Conservation (phyloP, 2,329 filamentous ascomycete genomes). For the Epichloe uncinata region DNA sequence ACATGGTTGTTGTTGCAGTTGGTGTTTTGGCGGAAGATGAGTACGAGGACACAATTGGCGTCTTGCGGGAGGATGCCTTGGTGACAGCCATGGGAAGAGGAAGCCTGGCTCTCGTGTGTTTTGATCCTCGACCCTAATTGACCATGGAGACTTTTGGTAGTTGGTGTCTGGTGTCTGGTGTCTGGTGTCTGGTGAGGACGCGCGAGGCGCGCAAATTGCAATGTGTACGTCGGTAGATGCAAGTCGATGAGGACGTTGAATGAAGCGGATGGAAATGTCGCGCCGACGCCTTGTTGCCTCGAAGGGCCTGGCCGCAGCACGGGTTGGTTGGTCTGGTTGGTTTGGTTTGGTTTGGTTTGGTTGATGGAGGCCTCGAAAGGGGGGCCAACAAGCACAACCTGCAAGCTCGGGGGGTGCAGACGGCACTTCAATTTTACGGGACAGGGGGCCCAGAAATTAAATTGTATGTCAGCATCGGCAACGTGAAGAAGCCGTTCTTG, state of each 20-base stretch:
- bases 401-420: too few relatives aligned
- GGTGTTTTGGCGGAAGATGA: constrained; percentile 1
- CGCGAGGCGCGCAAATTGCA: background rate
- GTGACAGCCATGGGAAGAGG: background rate
- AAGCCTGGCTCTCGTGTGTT: background rate
- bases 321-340: too few relatives aligned
- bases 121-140: background rate
- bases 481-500: too few relatives aligned
- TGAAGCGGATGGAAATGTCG: background rate
- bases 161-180: too few relatives aligned
- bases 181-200: background rate
- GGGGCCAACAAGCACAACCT: background rate
- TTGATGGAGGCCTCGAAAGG: background rate
- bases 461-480: too few relatives aligned
- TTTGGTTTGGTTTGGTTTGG: too few relatives aligned
- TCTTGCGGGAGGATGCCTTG: background rate
- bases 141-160: too few relatives aligned
- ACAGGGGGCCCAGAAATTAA: too few relatives aligned
- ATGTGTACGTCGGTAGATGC: background rate
- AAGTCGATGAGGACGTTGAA: background rate
- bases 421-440: too few relatives aligned
- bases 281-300: too few relatives aligned
- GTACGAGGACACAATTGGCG: background rate
- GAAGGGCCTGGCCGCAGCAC: too few relatives aligned
- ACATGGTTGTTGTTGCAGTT: background rate